A percentile compares a stretch with the other conserved stretches of the same genome.
Evolutionary conservation across 2,329 filamentous ascomycete species (phyloP).

Genomic region (Sclerotinia borealis): DNA sequence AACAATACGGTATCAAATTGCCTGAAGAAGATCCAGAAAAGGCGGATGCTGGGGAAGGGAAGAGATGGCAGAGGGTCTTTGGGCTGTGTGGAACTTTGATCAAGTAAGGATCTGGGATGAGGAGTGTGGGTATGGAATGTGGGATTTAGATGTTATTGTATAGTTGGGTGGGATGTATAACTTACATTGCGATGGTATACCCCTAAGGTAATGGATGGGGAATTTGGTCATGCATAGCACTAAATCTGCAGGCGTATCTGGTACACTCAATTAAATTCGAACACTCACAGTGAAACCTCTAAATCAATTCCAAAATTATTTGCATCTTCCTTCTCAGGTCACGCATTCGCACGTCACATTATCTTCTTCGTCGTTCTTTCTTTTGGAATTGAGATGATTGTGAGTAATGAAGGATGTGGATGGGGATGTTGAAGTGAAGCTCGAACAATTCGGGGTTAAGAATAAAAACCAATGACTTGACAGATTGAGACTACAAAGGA

Average conservation of each 20-base stretch:
- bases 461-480: too few relatives aligned
- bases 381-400: too few relatives aligned
- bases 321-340: not conserved
- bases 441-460: too few relatives aligned
- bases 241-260: not conserved
- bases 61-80: conserved; percentile 57
- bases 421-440: too few relatives aligned
- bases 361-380: not conserved
- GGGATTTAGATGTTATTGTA: not conserved
- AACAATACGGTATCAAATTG: conserved; percentile 59
- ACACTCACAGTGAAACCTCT: too few relatives aligned
- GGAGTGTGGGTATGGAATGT: not conserved
- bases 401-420: too few relatives aligned
- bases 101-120: not conserved
- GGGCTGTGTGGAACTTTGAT: conserved; percentile 61
- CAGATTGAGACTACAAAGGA: too few relatives aligned
- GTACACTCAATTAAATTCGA: too few relatives aligned
- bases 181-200: not conserved
- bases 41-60: conserved; percentile 40
- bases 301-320: too few relatives aligned
- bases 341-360: not conserved
- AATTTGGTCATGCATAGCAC: not conserved
- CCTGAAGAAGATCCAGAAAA: conserved; percentile 35
- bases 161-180: not conserved
- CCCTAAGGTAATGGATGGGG: not conserved